Percentiles rank a stretch among this genome's conserved stretches.
phyloP scores from a whole-genome alignment of 1,284 basidiomycete genomes.

The Ustilago cynodontis region DNA sequence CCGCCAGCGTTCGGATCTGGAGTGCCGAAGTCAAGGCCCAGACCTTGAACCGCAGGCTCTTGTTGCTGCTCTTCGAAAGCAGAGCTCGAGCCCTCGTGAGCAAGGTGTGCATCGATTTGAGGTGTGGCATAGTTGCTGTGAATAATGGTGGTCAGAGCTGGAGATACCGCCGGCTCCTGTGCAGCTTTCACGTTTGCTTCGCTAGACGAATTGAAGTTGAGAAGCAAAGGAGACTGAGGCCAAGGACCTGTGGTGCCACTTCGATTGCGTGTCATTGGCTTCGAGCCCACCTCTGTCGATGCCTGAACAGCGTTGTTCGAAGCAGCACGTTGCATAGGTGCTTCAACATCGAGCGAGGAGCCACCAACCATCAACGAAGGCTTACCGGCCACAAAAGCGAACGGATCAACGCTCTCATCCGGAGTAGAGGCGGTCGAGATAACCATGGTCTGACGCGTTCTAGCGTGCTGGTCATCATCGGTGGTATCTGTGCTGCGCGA shows the following conservation, averaged over 20 bases:
- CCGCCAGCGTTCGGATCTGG: conserved; percentile 1
- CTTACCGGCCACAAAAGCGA: conserved; percentile 24
- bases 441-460: conserved; percentile 25
- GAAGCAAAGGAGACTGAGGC: conserved; percentile 49
- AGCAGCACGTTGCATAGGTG: conserved; percentile 23
- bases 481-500: conserved; percentile 37
- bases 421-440: conserved; percentile 44
- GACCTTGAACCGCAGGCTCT: conserved; percentile 16
- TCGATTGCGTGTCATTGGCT: conserved; percentile 37
- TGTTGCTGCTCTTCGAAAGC: not conserved
- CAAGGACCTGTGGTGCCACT: conserved; percentile 51
- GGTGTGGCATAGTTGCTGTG: conserved; percentile 30
- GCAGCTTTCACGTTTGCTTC: not conserved
- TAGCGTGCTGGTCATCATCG: conserved; percentile 22
- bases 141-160: conserved; percentile 38
- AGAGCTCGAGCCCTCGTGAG: not conserved
- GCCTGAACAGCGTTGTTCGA: conserved; percentile 17
- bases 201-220: conserved; percentile 13
- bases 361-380: conserved; percentile 20
- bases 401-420: conserved; percentile 28
- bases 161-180: conserved; percentile 16
- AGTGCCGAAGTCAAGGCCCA: conserved; percentile 32
- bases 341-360: not conserved
- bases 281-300: not conserved
- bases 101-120: conserved; percentile 9